These are phyloP conservation scores for Malassezia brasiliensis DNA, from an alignment of 1,284 basidiomycete species.

Conservation along the genomic window DNA sequence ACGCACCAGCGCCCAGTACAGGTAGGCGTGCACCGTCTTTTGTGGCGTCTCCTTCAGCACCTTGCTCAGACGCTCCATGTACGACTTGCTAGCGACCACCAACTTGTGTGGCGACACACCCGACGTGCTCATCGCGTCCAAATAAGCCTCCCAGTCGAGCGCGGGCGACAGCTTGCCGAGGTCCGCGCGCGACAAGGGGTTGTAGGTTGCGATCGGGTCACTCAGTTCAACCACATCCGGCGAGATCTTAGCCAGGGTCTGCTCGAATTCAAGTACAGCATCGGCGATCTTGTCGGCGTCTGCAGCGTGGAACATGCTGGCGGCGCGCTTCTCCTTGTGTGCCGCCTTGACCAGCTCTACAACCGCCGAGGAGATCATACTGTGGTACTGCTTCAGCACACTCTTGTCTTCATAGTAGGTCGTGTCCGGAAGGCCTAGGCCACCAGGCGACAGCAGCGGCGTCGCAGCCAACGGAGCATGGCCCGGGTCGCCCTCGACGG, in stretches of 20 bases:
- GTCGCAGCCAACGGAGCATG: slow-evolving; percentile 78
- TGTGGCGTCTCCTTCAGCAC: slow-evolving; percentile 63
- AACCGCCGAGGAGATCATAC: slow-evolving; percentile 63
- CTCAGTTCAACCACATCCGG: slow-evolving; percentile 54
- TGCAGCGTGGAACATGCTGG: slow-evolving; percentile 51
- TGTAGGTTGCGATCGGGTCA: slow-evolving; percentile 78
- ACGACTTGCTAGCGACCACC: slow-evolving; percentile 75
- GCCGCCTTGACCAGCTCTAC: slow-evolving; percentile 50
- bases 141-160: slow-evolving; percentile 71
- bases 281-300: slow-evolving; percentile 61
- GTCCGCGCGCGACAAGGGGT: slow-evolving; percentile 65
- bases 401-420: slow-evolving; percentile 80
- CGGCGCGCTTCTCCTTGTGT: slow-evolving; percentile 48
- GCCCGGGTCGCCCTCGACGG: slow-evolving; percentile 77
- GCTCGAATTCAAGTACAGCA: slow-evolving; percentile 64
- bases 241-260: slow-evolving; percentile 66
- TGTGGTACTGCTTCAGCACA: slow-evolving; percentile 62
- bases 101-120: slow-evolving; percentile 56
- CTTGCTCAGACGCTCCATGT: slow-evolving; percentile 59
- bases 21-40: slow-evolving; percentile 74
- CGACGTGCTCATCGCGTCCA: slow-evolving; percentile 61
- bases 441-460: slow-evolving; percentile 74
- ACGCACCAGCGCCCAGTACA: slow-evolving; percentile 51
- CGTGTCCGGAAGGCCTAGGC: slow-evolving; percentile 79
- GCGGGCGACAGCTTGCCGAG: slow-evolving; percentile 57